phyloP scores from a whole-genome alignment of 371 early-diverging fungal species.

The Actinomucor elegans region DNA sequence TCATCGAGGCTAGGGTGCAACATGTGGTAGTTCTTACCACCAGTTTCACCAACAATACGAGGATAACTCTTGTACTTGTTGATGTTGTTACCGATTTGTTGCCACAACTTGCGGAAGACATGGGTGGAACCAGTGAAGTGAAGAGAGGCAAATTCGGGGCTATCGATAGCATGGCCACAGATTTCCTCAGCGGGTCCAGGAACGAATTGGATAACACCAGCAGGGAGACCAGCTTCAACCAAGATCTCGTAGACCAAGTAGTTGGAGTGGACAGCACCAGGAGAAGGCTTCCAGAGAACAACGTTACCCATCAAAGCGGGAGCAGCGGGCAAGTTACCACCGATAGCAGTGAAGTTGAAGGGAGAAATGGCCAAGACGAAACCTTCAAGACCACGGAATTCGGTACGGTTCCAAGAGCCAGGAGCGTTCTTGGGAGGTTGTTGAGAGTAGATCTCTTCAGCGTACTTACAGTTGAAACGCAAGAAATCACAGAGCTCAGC shows the following conservation, averaged over 20 bases:
- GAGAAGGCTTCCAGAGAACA: constrained; percentile 96
- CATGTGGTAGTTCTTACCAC: constrained; percentile 98
- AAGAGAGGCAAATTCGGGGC: constrained; percentile 92
- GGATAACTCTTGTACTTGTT: constrained; percentile 91
- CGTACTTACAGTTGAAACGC: constrained; percentile 95
- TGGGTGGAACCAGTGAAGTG: constrained; percentile 96
- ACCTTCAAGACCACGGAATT: constrained; percentile 96
- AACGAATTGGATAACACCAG: constrained; percentile 96
- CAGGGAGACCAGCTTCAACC: constrained; percentile 95
- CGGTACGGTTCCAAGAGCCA: constrained; percentile 93
- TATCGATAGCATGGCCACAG: constrained; percentile 66
- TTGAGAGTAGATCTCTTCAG: constrained; percentile 89
- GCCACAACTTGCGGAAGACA: constrained; percentile 94
- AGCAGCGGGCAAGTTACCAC: constrained; percentile 92
- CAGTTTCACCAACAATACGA: constrained; percentile 97
- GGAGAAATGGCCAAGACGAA: constrained; percentile 97
- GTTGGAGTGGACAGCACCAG: constrained; percentile 87
- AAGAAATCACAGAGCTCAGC: constrained; percentile 94
- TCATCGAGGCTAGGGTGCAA: constrained; percentile 69
- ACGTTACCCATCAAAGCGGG: constrained; percentile 98
- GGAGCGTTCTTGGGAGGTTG: constrained; percentile 93
- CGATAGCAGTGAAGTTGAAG: constrained; percentile 99
- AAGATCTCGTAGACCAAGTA: constrained; percentile 89
- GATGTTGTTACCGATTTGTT: constrained; percentile 88
- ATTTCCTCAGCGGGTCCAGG: constrained; percentile 89